Conservation (phyloP, 306 rosid genomes). For the Potentilla sterilis region DNA sequence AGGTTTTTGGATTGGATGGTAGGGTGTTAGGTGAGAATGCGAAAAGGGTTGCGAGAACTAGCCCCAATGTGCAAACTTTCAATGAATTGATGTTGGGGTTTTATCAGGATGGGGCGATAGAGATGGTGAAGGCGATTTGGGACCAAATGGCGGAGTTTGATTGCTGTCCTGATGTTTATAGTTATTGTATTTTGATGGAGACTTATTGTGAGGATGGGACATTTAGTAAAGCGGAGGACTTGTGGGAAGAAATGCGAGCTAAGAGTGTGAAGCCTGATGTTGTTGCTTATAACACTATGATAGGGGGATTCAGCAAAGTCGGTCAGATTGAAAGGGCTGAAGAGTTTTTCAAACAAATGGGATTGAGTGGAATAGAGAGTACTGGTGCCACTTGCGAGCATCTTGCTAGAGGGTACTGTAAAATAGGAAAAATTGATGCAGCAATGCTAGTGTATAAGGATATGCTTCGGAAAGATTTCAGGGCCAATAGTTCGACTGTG, state of each 20-base stretch:
- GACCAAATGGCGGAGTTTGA: conserved; percentile 37
- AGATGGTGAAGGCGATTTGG: conserved; percentile 59
- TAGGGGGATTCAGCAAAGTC: conserved; percentile 70
- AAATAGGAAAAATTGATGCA: conserved; percentile 48
- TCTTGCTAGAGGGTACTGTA: conserved; percentile 58
- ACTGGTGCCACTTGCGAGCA: conserved; percentile 59
- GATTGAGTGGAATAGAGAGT: conserved; percentile 47
- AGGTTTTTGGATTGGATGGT: conserved; percentile 48
- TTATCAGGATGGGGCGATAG: conserved; percentile 50
- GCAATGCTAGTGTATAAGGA: conserved; percentile 66
- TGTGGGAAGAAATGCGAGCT: conserved; percentile 61
- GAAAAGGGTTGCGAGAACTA: conserved; percentile 38
- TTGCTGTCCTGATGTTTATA: conserved; percentile 52
- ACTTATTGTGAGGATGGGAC: conserved; percentile 54
- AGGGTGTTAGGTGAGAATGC: conserved; percentile 13
- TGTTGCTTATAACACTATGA: conserved; percentile 62
- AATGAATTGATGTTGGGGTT: conserved; percentile 64
- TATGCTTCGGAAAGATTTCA: conserved; percentile 58
- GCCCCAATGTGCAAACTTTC: conserved; percentile 61
- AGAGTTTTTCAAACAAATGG: conserved; percentile 65
- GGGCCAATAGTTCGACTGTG: conserved; percentile 41
- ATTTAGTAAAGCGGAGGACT: conserved; percentile 46
- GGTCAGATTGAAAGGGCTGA: conserved; percentile 63
- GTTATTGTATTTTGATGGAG: conserved; percentile 61
- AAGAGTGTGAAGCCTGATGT: conserved; percentile 54